Conservation (phyloP, 352 stramenopile genomes). For the Pythium angustatum region DNA sequence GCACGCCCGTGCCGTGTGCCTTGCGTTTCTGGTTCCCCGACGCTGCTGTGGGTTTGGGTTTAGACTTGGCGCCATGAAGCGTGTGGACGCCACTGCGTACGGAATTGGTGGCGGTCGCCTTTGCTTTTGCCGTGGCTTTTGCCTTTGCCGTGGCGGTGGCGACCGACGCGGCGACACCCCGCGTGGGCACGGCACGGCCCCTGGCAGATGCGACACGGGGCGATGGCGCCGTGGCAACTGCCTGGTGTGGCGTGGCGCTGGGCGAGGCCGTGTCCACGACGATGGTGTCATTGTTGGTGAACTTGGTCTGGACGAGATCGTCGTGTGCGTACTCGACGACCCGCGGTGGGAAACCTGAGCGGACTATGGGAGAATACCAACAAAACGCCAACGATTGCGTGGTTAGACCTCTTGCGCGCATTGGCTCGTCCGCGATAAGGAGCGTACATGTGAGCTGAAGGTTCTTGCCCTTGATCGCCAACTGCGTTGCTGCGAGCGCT, state of each 20-base stretch:
- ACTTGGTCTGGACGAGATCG: conserved; percentile 46
- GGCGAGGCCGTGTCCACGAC: conserved; percentile 42
- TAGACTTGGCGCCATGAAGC: conserved; percentile 34
- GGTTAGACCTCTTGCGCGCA: background rate
- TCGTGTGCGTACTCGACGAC: conserved; percentile 37
- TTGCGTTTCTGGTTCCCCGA: conserved; percentile 15
- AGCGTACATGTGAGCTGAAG: conserved; percentile 45
- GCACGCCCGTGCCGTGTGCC: conserved; percentile 53
- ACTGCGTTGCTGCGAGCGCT: conserved; percentile 48
- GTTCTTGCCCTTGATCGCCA: conserved; percentile 47
- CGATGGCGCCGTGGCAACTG: conserved; percentile 1
- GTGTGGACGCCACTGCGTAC: conserved; percentile 49
- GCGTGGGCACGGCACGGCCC: conserved; percentile 12
- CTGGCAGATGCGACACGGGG: conserved; percentile 6
- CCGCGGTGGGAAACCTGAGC: conserved; percentile 65
- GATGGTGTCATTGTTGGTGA: conserved; percentile 74
- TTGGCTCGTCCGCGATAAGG: background rate
- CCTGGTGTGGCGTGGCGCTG: conserved; percentile 22
- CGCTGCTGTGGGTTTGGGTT: conserved; percentile 7
- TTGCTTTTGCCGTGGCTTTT: too few relatives aligned
- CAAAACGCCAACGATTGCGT: too few relatives aligned
- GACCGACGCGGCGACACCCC: conserved; percentile 27
- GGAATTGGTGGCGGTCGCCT: too few relatives aligned
- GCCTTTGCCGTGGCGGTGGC: background rate
- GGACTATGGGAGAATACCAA: conserved; percentile 38